Evolutionary conservation across 2,329 filamentous ascomycete species (phyloP), one percentile per base, ranked within the genome.

Genomic region (Thermochaetoides dissita): DNA sequence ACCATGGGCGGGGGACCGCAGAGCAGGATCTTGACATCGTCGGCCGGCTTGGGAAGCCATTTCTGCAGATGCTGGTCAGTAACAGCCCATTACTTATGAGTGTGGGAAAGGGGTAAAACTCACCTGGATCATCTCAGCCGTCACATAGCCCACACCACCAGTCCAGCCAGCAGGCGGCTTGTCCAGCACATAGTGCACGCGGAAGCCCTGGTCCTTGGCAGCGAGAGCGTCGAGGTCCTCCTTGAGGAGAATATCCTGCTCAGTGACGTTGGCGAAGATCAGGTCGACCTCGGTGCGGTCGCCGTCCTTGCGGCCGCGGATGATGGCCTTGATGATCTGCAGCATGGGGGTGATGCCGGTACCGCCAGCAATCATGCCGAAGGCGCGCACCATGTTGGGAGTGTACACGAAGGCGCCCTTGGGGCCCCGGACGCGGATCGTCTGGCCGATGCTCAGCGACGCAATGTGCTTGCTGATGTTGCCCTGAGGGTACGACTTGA

Each of bases 321-420:
- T 76, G 54, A 96, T 87, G 45, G 89, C 91, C 56, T 87, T 83
- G 60, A 94, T 79, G 55, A 98, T 79, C 69, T 98, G 91, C 49
- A 96, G 75, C 91, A 98, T 98, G 47, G 91, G 91, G 8, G 91
- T 96, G 63, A 98, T 96, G 54, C 91, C 91, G 31, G 91, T 96
- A 51, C 91, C 91, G 53, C 91, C 91, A 50, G 91, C 87, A 59
- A 98, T 85, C 91, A 98, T 98, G 59, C 88, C 91, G 53, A 98
- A 94, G 65, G 84, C 84, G 51, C 84, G 81, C 55, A 89, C 85
- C 84, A 98, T 89, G 72, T 95, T 95, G 55, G 89, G 87, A 11
- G 81, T 85, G 69, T 98, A 98, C 49, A 94, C 84, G 73, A 98
- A 95, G 55, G 89, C 89, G 54, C 91, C 91, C 74, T 96, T 96